Percentiles rank a stretch among this genome's conserved stretches.
These are phyloP conservation scores for Auriscalpium vulgare DNA, from an alignment of 768 basidiomycete genomes.

Conservation along the genomic window DNA sequence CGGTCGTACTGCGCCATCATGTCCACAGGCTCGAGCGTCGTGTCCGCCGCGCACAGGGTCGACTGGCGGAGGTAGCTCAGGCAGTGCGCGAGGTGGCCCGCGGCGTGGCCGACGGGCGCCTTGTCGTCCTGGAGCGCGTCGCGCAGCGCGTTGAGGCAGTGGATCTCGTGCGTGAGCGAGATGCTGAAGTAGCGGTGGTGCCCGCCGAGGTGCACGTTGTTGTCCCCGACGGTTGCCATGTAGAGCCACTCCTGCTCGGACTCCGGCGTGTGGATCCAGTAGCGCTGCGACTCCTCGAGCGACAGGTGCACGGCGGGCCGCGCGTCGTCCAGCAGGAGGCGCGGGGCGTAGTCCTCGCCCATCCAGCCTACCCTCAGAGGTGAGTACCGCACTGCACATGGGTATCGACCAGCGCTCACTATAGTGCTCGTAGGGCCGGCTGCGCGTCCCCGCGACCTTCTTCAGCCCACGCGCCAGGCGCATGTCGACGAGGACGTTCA, in stretches of 20 bases:
- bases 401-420: neutral
- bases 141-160: conserved; percentile 31
- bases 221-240: conserved; percentile 1
- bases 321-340: neutral
- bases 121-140: conserved; percentile 22
- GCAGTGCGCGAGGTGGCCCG: conserved; percentile 28
- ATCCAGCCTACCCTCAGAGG: neutral
- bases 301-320: neutral
- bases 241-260: neutral
- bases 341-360: neutral
- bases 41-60: conserved; percentile 29
- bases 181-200: conserved; percentile 25
- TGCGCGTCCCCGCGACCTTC: neutral
- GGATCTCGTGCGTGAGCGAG: conserved; percentile 40
- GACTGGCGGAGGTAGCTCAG: conserved; percentile 31
- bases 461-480: neutral
- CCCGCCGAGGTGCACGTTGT: conserved; percentile 24
- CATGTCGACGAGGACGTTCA: neutral
- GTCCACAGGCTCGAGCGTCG: conserved; percentile 25
- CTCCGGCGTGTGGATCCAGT: neutral
- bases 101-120: neutral
- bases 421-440: neutral
- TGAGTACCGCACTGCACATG: neutral
- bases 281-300: neutral
- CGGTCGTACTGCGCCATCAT: conserved; percentile 20